These are phyloP conservation scores for Podaxis sp. DNA, from an alignment of 768 basidiomycete genomes.

Conservation along the genomic window DNA sequence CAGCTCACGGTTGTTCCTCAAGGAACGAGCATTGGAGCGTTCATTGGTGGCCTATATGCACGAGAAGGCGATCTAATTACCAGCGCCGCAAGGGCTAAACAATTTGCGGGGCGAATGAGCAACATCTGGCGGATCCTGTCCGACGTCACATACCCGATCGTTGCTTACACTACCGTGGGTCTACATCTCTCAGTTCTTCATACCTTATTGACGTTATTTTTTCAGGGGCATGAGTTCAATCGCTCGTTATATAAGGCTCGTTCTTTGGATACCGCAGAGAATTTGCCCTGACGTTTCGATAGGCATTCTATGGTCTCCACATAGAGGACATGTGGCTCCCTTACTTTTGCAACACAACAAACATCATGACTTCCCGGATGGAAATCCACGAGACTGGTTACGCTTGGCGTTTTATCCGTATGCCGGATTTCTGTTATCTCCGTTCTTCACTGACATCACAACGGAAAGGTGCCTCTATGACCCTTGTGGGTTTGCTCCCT, in stretches of 20 bases:
- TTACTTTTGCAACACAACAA: constrained; percentile 97
- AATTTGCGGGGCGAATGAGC: constrained; percentile 89
- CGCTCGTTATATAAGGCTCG: constrained; percentile 86
- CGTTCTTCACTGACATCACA: constrained; percentile 1
- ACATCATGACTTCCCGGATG: constrained; percentile 95
- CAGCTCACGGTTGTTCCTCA: constrained; percentile 6
- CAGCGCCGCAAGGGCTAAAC: constrained; percentile 82
- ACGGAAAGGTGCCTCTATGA: constrained; percentile 87
- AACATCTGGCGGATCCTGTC: constrained; percentile 93
- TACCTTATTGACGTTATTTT: constrained; percentile 1
- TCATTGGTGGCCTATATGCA: constrained; percentile 94
- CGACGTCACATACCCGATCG: constrained; percentile 91
- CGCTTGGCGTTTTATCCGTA: constrained; percentile 93
- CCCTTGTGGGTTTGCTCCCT: constrained; percentile 90
- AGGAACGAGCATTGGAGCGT: constrained; percentile 89
- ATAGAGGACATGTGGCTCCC: constrained; percentile 99
- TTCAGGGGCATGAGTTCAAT: constrained; percentile 92
- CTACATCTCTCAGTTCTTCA: background rate
- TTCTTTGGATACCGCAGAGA: background rate
- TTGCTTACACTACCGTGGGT: constrained; percentile 83
- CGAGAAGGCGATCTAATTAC: constrained; percentile 90
- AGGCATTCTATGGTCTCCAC: constrained; percentile 92
- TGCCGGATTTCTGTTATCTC: constrained; percentile 19
- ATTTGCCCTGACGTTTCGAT: constrained; percentile 12
- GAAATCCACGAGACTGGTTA: constrained; percentile 98